Percentiles rank a stretch among this genome's conserved stretches.
phyloP scores from a whole-genome alignment of 1,284 basidiomycete genomes.

The Malassezia dermatis region DNA sequence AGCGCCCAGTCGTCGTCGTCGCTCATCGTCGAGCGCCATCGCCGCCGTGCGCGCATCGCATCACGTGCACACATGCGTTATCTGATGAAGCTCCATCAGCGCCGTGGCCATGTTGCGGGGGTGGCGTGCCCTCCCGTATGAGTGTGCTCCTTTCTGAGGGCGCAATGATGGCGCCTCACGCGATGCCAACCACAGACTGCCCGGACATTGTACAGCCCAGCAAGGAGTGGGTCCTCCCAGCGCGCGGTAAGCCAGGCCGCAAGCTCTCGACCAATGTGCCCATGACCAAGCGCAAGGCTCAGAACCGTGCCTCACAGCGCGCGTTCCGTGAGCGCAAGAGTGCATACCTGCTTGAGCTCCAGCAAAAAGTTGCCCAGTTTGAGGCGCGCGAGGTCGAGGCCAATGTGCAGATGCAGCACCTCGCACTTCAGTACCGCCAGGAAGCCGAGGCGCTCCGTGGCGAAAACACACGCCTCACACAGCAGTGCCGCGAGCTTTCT shows the following conservation, averaged over 20 bases:
- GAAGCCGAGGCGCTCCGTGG: constrained; percentile 28
- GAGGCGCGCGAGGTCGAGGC: constrained; percentile 35
- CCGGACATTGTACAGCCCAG: constrained; percentile 27
- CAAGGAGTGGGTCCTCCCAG: constrained; percentile 44
- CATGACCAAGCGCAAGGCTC: constrained; percentile 43
- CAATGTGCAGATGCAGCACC: constrained; percentile 38
- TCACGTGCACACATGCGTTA: constrained; percentile 8
- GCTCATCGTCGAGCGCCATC: background rate
- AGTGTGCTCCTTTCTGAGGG: background rate
- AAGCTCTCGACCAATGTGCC: constrained; percentile 42
- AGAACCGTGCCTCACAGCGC: constrained; percentile 40
- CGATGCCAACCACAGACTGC: background rate
- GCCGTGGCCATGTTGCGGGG: background rate
- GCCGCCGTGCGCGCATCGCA: too few relatives aligned
- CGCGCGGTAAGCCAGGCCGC: constrained; percentile 44
- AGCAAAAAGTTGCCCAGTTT: constrained; percentile 32
- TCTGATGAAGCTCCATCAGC: background rate
- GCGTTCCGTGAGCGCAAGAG: constrained; percentile 38
- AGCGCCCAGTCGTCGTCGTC: constrained; percentile 20
- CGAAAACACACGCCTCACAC: constrained; percentile 21
- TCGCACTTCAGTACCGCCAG: constrained; percentile 30
- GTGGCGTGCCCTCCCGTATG: background rate
- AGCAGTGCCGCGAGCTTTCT: constrained; percentile 23
- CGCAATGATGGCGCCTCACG: background rate
- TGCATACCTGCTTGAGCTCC: constrained; percentile 36